Conservation (phyloP, 2,329 filamentous ascomycete species). For the Botryotinia globosa region DNA sequence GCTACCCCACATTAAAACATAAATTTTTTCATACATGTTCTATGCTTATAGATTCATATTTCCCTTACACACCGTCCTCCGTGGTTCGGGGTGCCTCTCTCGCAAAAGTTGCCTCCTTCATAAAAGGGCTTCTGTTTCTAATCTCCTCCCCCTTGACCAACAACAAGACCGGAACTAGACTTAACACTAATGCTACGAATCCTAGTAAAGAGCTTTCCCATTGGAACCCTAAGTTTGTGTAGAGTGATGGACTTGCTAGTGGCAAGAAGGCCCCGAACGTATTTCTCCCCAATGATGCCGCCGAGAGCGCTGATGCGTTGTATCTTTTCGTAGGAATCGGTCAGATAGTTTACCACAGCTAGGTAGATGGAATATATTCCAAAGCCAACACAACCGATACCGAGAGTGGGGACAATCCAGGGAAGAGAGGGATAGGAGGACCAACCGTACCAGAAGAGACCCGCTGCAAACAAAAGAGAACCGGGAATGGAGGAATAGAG, state of each 20-base stretch:
- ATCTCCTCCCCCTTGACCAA: conserved; percentile 44
- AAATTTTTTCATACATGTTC: not conserved
- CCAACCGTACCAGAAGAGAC: conserved; percentile 67
- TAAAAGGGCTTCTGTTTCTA: conserved; percentile 41
- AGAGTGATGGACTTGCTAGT: conserved; percentile 5
- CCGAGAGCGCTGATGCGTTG: conserved; percentile 7
- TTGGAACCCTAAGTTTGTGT: conserved; percentile 8
- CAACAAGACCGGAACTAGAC: conserved; percentile 39
- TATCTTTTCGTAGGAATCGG: conserved; percentile 15
- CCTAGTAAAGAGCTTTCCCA: conserved; percentile 11
- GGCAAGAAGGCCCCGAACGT: conserved; percentile 10
- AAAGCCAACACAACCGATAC: not conserved
- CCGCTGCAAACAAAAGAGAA: conserved; percentile 68
- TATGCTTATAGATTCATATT: too few species aligned
- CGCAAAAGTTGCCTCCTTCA: conserved; percentile 33
- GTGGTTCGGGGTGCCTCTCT: not conserved
- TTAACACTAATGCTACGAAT: conserved; percentile 7
- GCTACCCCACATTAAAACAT: not conserved
- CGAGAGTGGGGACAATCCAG: conserved; percentile 12
- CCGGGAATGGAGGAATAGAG: conserved; percentile 78
- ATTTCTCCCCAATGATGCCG: not conserved
- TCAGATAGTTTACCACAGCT: conserved; percentile 9
- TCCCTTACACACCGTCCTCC: not conserved
- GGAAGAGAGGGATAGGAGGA: conserved; percentile 33
- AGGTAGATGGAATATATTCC: conserved; percentile 10